Percentiles rank a stretch among this genome's conserved stretches.
Evolutionary conservation across 352 stramenopile genomes (phyloP).

Genomic region (Globisporangium spinosum): DNA sequence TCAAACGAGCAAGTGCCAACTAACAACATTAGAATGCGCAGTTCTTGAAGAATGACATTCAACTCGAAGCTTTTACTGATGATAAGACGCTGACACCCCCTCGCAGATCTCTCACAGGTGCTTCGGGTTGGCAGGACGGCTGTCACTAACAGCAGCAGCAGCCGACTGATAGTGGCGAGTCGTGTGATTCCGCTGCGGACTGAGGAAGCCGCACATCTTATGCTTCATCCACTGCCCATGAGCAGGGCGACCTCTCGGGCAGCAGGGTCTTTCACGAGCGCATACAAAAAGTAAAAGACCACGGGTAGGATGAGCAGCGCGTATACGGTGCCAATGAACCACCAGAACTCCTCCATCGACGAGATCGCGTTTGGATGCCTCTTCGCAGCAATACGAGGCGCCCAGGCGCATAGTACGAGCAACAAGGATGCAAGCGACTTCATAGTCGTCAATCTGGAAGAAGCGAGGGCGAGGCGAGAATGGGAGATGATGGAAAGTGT

Average conservation of each 20-base stretch:
- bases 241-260: conserved; percentile 27
- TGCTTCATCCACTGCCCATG: conserved; percentile 26
- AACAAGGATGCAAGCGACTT: not conserved
- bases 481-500: not conserved
- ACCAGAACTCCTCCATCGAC: conserved; percentile 45
- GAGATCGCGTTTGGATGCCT: conserved; percentile 24
- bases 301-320: conserved; percentile 35
- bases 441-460: not conserved
- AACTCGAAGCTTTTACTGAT: not conserved
- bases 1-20: not conserved
- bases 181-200: conserved; percentile 3
- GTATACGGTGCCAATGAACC: conserved; percentile 35
- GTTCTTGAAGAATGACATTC: not conserved
- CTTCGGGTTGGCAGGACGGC: conserved; percentile 3
- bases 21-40: not conserved
- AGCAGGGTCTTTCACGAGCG: conserved; percentile 26
- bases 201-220: conserved; percentile 28
- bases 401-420: not conserved
- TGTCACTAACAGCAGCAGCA: not conserved
- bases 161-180: not conserved
- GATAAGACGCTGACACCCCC: not conserved
- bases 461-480: not conserved
- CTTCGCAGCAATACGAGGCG: not conserved
- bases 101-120: not conserved
- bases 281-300: conserved; percentile 29